Evolutionary conservation across 106 monocot species (phyloP).

Genomic region (Acorus gramineus): DNA sequence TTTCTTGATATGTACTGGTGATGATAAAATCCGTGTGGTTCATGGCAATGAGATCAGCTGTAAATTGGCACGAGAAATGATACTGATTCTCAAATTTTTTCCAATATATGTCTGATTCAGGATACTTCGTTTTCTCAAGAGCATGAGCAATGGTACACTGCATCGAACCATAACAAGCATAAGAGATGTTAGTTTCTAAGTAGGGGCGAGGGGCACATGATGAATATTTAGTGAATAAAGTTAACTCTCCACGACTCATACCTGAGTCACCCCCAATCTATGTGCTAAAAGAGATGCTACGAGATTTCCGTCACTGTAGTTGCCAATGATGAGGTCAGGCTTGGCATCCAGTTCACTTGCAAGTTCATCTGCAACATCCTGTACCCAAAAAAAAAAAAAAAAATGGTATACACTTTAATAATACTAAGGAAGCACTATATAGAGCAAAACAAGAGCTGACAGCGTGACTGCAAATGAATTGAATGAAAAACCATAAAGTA

Average conservation of each 20-base stretch:
- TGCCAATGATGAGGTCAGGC: slow-evolving; percentile 65
- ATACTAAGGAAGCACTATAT: too few relatives aligned
- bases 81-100: slow-evolving; percentile 70
- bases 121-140: slow-evolving; percentile 81
- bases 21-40: slow-evolving; percentile 81
- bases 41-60: slow-evolving; percentile 77
- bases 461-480: not conserved
- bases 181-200: not conserved
- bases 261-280: slow-evolving; percentile 72
- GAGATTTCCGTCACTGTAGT: slow-evolving; percentile 85
- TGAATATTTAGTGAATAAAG: too few relatives aligned
- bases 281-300: slow-evolving; percentile 60
- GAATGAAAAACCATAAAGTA: not conserved
- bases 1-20: slow-evolving; percentile 79
- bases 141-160: slow-evolving; percentile 82
- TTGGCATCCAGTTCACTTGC: slow-evolving; percentile 53
- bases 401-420: not conserved
- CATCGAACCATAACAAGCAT: not conserved
- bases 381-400: not conserved
- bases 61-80: slow-evolving; percentile 83
- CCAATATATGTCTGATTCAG: slow-evolving; percentile 70
- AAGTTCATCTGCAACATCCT: slow-evolving; percentile 73
- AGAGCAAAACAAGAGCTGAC: too few relatives aligned
- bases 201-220: not conserved
- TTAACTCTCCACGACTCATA: slow-evolving; percentile 3